Evolutionary conservation across 805 yeast species (phyloP), one percentile per base, ranked within the genome.

Genomic region (Kodamaea fukazawae): DNA sequence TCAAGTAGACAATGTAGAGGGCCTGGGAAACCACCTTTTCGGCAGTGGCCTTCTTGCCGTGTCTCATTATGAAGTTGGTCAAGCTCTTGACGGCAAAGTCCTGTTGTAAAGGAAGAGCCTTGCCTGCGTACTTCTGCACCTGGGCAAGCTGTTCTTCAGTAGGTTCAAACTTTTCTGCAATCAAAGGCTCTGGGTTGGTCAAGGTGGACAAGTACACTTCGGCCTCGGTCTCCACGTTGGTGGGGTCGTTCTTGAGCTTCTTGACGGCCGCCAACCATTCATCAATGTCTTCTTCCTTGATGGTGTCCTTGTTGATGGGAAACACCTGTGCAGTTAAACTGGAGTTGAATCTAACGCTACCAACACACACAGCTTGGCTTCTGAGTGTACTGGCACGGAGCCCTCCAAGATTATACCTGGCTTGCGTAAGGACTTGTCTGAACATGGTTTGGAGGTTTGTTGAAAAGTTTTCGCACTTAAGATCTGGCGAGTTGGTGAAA

Each of bases 21-120:
- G 97, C 95, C 56, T 83, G 76, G 38, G 83, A 75, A 41, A 93
- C 71, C 35, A 75, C 71, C 51, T 75, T 82, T 57, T 82, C 83
- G 0, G 98, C 97, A 36, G 72, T 67, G 40, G 86, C 77, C 61
- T 90, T 93, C 61, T 82, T 81, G 31, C 99, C 99, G 57, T 87
- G 82, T 57, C 86, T 80, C 98, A 93, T 93, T 45, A 93, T 80
- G 67, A 89, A 73, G 58, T 89, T 89, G 40, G 86, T 82, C 55
- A 93, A 78, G 51, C 85, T 82, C 36, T 81, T 81, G 35, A 90
- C 70, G 14, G 81, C 76, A n/a, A 86, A 83, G 51, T 88, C 93
- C 32, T 67, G 64, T 47, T 72, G 70, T 18, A 67, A 54, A 18
- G 96, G 95, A 22, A 87, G 65, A 9, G 78, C 75, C 44, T 67